Evolutionary conservation across 2,329 filamentous ascomycete species (phyloP).

Genomic region (Knoxdaviesia capensis): DNA sequence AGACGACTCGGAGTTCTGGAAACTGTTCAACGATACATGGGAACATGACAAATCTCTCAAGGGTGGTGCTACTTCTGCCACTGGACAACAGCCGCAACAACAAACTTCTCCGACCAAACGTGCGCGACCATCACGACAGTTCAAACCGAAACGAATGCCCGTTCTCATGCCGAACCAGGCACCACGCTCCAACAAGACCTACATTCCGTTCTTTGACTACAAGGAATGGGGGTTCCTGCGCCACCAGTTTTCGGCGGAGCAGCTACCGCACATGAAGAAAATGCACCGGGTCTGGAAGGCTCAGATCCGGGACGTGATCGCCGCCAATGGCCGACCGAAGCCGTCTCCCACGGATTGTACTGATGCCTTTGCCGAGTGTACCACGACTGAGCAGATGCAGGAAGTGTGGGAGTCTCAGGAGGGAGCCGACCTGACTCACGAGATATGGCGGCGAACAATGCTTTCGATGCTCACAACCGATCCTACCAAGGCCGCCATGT

Average conservation of each 20-base stretch:
- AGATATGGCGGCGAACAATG: constrained; percentile 1
- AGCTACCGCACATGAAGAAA: background rate
- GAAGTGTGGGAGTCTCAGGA: constrained; percentile 13
- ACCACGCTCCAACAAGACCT: background rate
- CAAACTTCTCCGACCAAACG: too few relatives aligned
- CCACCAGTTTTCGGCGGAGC: constrained; percentile 2
- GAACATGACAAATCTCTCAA: too few relatives aligned
- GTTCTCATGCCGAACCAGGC: too few relatives aligned
- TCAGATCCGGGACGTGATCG: constrained; percentile 1
- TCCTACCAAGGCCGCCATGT: constrained; percentile 2
- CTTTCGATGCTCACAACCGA: constrained; percentile 1
- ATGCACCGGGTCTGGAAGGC: constrained; percentile 6
- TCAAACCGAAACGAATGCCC: too few relatives aligned
- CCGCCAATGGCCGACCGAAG: background rate
- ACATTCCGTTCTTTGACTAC: constrained; percentile 4
- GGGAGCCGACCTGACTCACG: too few relatives aligned
- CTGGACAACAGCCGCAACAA: too few relatives aligned
- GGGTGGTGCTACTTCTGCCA: too few relatives aligned
- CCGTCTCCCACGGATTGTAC: background rate
- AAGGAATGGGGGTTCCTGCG: constrained; percentile 5
- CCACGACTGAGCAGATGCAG: constrained; percentile 11
- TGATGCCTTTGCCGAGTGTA: background rate
- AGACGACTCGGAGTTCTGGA: too few relatives aligned
- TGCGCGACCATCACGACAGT: too few relatives aligned
- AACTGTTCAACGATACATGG: too few relatives aligned